Evolutionary conservation across 305 asterid genomes (phyloP).

Genomic region (Petunia hybrid): DNA sequence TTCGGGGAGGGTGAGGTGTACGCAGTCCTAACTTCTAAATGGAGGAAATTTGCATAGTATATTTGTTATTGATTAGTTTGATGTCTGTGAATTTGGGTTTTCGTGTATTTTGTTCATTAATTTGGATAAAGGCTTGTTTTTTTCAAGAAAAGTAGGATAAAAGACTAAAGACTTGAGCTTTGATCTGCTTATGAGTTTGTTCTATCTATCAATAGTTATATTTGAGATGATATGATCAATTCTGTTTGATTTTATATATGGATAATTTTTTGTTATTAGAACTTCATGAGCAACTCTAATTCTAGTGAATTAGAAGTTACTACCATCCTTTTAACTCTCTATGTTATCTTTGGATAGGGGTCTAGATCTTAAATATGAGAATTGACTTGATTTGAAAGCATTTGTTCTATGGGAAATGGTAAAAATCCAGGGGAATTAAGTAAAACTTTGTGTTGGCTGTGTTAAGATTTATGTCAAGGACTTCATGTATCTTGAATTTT

Average conservation of each 20-base stretch:
- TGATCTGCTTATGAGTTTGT: conserved; percentile 23
- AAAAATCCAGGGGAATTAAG: not conserved
- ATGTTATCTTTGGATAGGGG: not conserved
- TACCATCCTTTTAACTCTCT: not conserved
- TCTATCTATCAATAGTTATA: too few species aligned
- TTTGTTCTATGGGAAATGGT: not conserved
- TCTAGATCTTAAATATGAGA: not conserved
- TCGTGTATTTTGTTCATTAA: not conserved
- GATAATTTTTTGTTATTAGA: not conserved
- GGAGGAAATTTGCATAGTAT: not conserved
- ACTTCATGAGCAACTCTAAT: not conserved
- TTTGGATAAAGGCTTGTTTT: not conserved
- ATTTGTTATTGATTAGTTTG: not conserved
- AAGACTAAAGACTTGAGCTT: not conserved
- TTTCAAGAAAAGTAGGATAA: not conserved
- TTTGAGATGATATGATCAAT: not conserved
- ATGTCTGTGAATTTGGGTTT: not conserved
- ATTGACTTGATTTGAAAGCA: not conserved
- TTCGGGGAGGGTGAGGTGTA: too few species aligned
- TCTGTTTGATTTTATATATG: not conserved
- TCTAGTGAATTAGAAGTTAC: not conserved
- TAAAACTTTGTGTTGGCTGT: not conserved
- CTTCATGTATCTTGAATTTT: not conserved
- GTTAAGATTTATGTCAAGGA: conserved; percentile 3
- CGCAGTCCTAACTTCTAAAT: not conserved